Conservation (phyloP, 176 grass and related monocot species). For the Pharus latifolius region DNA sequence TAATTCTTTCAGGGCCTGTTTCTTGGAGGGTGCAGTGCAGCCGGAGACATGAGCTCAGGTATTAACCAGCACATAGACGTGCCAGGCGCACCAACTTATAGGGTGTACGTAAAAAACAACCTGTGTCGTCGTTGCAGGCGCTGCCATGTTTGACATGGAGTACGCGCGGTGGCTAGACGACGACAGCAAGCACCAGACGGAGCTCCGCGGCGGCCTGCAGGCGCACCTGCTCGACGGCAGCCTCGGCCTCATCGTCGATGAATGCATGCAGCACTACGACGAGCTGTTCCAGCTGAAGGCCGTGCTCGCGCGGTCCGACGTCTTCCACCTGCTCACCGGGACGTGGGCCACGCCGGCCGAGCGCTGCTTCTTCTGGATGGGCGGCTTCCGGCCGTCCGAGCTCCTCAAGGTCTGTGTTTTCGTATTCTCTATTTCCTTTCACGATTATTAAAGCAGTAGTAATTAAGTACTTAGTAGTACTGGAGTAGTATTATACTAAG, state of each 20-base stretch:
- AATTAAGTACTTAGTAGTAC: too few species aligned
- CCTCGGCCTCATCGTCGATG: slow-evolving; percentile 59
- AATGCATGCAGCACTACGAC: slow-evolving; percentile 82
- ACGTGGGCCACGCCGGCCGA: slow-evolving; percentile 69
- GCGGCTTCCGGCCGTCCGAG: slow-evolving; percentile 91
- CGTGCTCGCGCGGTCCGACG: slow-evolving; percentile 45
- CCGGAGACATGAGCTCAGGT: slow-evolving; percentile 70
- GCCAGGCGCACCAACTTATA: not conserved
- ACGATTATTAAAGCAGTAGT: not conserved
- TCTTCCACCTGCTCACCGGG: slow-evolving; percentile 88
- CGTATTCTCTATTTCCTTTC: too few species aligned
- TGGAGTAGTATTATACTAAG: slow-evolving; percentile 2
- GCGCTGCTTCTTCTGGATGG: slow-evolving; percentile 97
- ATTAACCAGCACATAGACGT: slow-evolving; percentile 21
- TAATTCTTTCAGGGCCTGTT: slow-evolving; percentile 60
- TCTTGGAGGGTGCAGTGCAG: slow-evolving; percentile 63
- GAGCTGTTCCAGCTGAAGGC: slow-evolving; percentile 85
- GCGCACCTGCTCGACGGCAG: slow-evolving; percentile 58
- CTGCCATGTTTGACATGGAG: slow-evolving; percentile 88
- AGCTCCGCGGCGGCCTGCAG: slow-evolving; percentile 63
- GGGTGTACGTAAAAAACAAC: too few species aligned
- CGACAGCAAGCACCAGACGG: slow-evolving; percentile 47
- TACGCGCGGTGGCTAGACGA: slow-evolving; percentile 87
- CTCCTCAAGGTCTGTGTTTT: slow-evolving; percentile 77
- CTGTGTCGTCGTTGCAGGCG: slow-evolving; percentile 60